A percentile compares a stretch with the other conserved stretches of the same genome.
Evolutionary conservation across 2,329 filamentous ascomycete genomes (phyloP).

Genomic region (Macroventuria anomochaeta): DNA sequence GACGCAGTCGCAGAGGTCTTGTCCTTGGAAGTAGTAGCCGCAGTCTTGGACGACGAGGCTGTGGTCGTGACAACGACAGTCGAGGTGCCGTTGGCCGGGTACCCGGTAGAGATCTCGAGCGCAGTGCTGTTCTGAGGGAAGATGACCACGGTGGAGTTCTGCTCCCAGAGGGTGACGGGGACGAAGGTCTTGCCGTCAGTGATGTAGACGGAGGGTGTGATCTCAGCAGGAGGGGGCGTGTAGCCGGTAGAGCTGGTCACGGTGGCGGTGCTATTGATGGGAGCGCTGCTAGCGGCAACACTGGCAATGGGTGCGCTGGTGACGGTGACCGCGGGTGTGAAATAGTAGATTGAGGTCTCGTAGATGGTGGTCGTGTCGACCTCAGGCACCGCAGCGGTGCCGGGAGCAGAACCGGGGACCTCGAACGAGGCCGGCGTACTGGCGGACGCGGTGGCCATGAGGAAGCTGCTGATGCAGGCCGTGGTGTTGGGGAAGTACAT

Average conservation of each 20-base stretch:
- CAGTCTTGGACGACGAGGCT: not conserved
- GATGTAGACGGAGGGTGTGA: not conserved
- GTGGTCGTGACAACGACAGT: not conserved
- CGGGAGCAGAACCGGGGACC: not conserved
- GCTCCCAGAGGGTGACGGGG: conserved; percentile 12
- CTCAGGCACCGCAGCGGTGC: not conserved
- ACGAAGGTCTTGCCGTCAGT: not conserved
- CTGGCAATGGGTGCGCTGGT: not conserved
- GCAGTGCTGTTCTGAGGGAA: conserved; percentile 14
- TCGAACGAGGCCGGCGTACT: conserved; percentile 2
- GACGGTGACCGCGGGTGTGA: not conserved
- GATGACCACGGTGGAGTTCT: conserved; percentile 3
- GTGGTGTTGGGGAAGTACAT: conserved; percentile 2
- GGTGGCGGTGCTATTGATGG: not conserved
- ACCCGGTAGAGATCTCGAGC: not conserved
- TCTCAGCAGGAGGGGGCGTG: not conserved
- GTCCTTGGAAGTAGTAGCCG: not conserved
- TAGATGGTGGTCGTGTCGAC: conserved; percentile 9
- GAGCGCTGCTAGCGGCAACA: not conserved
- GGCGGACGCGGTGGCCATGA: conserved; percentile 4
- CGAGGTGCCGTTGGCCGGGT: not conserved
- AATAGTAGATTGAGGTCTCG: conserved; percentile 5
- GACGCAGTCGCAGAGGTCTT: not conserved
- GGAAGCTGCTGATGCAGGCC: conserved; percentile 4
- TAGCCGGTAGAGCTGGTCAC: not conserved